Evolutionary conservation across 805 yeast genomes (phyloP), one percentile per base, ranked within the genome.

Genomic region (Diddensiella santjacobensis): DNA sequence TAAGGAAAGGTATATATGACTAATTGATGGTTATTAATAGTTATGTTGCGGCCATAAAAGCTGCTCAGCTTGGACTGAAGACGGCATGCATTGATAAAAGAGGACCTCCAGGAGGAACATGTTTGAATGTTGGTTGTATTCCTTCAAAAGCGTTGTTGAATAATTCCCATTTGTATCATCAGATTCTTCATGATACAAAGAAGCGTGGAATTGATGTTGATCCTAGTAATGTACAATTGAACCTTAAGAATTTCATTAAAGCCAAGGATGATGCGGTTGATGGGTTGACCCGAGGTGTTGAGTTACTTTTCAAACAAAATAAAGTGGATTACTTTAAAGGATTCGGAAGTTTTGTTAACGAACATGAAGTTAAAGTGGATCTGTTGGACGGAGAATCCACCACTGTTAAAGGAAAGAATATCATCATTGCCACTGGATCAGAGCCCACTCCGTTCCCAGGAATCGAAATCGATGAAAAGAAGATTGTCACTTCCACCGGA

Each of bases 401-500:
- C 54, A 79, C 83, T 52, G 70, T 93, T 50, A 80, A 80, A 58
- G 95, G 96, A 53, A 86, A 88, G 66, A 82, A 91, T 72, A 75
- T 93, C 70, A 86, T 93, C 66, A 80, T 93, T 66, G 99, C 99
- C 58, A 93, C 99, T 33, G 99, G 99, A 55, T 90, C 98, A 29
- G 99, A 93, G 73, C 90, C 90, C 49, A 85, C 97, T 36, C 97
- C 98, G 44, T 93, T 93, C 90, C 99, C 99, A 60, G 99, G 99
- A 54, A 87, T 93, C 61, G 83, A 81, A 60, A 81, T 93, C 57
- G 99, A 93, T 66, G 98, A 93, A 74, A 95, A 91, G 77, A 84
- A 95, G 74, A 93, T 93, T 59, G 97, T 93, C 47, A 78, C 96
- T 31, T 89, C 97, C 26, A 93, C 99, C 41, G 99, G 99, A 62